phyloP scores from a whole-genome alignment of 345 rosid species.

The Lumnitzera littorea region DNA sequence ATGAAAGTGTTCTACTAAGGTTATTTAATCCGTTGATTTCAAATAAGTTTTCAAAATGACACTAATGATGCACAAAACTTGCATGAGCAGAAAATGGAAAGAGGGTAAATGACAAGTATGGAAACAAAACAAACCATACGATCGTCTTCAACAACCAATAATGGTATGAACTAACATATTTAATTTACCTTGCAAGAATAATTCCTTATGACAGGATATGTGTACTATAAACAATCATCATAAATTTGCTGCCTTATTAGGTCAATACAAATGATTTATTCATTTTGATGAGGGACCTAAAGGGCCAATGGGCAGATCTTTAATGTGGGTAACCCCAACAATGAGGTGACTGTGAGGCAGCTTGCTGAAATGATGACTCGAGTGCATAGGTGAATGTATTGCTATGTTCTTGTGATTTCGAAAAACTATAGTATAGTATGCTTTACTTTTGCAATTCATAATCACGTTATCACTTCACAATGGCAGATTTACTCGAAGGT shows the following conservation, averaged over 20 bases:
- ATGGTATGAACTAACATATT: slow-evolving; percentile 20
- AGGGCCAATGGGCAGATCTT: slow-evolving; percentile 93
- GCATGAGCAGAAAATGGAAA: background rate
- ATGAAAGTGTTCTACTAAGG: too few relatives aligned
- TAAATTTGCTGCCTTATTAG: slow-evolving; percentile 39
- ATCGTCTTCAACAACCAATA: slow-evolving; percentile 25
- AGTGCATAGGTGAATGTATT: slow-evolving; percentile 29
- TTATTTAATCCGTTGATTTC: too few relatives aligned
- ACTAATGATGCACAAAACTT: too few relatives aligned
- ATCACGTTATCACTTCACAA: background rate
- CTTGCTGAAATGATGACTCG: slow-evolving; percentile 97
- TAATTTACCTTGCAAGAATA: slow-evolving; percentile 38
- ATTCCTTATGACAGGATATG: slow-evolving; percentile 28
- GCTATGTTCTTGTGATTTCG: background rate
- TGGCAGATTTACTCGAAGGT: slow-evolving; percentile 74
- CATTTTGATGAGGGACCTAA: too few relatives aligned
- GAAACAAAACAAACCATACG: slow-evolving; percentile 10
- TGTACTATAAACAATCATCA: slow-evolving; percentile 44
- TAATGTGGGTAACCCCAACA: slow-evolving; percentile 95
- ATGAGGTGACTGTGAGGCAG: slow-evolving; percentile 93
- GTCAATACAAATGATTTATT: slow-evolving; percentile 28
- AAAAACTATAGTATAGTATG: background rate
- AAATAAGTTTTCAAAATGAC: too few relatives aligned
- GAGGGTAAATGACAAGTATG: background rate
- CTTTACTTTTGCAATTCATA: background rate